phyloP scores from a whole-genome alignment of 2,329 filamentous ascomycete species.

The Verticillium longisporum region DNA sequence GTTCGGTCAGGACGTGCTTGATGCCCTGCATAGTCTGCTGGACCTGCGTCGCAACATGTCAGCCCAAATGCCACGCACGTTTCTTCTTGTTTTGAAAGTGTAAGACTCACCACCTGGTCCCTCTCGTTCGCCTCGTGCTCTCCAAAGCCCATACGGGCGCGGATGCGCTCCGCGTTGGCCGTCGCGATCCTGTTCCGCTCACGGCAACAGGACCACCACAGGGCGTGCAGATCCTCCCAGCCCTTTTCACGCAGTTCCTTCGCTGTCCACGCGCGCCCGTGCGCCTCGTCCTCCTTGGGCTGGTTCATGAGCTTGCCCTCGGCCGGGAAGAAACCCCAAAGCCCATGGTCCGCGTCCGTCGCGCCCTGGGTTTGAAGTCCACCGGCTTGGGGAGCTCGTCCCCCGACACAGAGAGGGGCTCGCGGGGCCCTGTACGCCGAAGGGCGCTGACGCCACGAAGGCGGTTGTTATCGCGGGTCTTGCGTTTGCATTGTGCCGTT shows the following conservation, averaged over 20 bases:
- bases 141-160: conserved; percentile 67
- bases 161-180: conserved; percentile 59
- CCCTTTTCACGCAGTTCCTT: conserved; percentile 83
- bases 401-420: conserved; percentile 67
- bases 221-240: conserved; percentile 84
- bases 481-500: conserved; percentile 39
- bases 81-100: background rate
- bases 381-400: conserved; percentile 68
- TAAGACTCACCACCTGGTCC: conserved; percentile 55
- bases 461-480: conserved; percentile 68
- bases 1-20: conserved; percentile 78
- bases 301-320: conserved; percentile 62
- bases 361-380: conserved; percentile 48
- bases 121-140: conserved; percentile 58
- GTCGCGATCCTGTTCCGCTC: conserved; percentile 89
- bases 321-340: conserved; percentile 85
- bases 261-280: conserved; percentile 78
- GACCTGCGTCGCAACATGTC: conserved; percentile 45
- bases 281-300: conserved; percentile 62
- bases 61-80: background rate
- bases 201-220: conserved; percentile 93
- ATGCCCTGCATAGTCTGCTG: conserved; percentile 72
- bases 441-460: conserved; percentile 76
- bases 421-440: conserved; percentile 67
- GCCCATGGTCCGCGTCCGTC: conserved; percentile 70